These are phyloP conservation scores for Tricholoma saponaceum DNA, from an alignment of 768 basidiomycete species.

Conservation along the genomic window DNA sequence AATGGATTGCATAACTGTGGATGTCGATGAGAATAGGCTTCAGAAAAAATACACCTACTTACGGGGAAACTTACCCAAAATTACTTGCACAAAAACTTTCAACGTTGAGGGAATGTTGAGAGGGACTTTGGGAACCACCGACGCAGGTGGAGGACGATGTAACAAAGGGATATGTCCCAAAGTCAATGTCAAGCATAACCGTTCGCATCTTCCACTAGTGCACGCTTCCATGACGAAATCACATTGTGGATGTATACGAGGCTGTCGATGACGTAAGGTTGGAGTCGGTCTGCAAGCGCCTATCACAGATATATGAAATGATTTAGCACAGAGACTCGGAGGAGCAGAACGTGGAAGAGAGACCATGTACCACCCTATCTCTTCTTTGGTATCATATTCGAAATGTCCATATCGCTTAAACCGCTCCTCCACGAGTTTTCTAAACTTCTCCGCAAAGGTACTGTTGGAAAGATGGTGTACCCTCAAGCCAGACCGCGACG, in stretches of 20 bases:
- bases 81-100: no score
- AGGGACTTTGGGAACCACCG: no score
- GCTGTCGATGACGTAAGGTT: slow-evolving; percentile 88
- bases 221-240: slow-evolving; percentile 64
- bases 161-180: slow-evolving; percentile 97
- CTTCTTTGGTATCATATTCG: slow-evolving; percentile 97
- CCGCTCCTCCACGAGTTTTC: slow-evolving; percentile 91
- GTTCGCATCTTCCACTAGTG: slow-evolving; percentile 97
- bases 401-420: slow-evolving; percentile 98
- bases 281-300: slow-evolving; percentile 79
- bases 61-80: neutral
- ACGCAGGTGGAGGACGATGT: slow-evolving; percentile 92
- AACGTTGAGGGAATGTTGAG: neutral
- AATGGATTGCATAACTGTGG: neutral
- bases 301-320: slow-evolving; percentile 28
- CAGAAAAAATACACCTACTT: neutral
- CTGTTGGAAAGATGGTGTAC: slow-evolving; percentile 95
- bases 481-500: slow-evolving; percentile 91
- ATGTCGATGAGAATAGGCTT: neutral
- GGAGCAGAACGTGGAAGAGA: slow-evolving; percentile 1
- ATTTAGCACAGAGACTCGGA: neutral
- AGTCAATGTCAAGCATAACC: slow-evolving; percentile 97
- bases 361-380: slow-evolving; percentile 91
- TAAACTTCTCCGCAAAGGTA: slow-evolving; percentile 87
- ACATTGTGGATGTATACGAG: slow-evolving; percentile 82